These are phyloP conservation scores for Fomitopsis palustris DNA, from an alignment of 1,284 basidiomycete genomes.

Conservation along the genomic window DNA sequence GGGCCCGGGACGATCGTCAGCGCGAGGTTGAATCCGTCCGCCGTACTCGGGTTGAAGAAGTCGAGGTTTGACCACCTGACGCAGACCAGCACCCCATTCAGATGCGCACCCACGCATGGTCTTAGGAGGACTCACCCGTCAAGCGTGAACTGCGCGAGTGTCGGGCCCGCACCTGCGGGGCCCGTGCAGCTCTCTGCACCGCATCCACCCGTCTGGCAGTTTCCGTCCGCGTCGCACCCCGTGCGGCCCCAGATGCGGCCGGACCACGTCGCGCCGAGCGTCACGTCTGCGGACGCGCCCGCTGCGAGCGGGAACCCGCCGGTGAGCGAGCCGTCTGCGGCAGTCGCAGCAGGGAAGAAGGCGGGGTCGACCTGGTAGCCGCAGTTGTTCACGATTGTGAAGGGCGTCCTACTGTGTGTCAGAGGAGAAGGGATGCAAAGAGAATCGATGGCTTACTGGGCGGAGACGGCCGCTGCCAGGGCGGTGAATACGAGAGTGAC, in stretches of 20 bases:
- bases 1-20: background rate
- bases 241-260: slow-evolving; percentile 1
- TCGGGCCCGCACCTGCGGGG: background rate
- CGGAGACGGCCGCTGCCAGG: background rate
- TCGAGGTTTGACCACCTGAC: background rate
- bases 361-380: background rate
- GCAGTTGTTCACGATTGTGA: background rate
- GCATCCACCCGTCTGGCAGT: background rate
- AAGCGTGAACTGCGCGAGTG: background rate
- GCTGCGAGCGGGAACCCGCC: background rate
- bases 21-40: background rate
- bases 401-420: background rate
- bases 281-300: background rate
- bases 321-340: background rate
- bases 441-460: background rate
- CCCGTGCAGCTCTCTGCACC: slow-evolving; percentile 1
- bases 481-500: background rate
- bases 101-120: background rate
- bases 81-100: background rate
- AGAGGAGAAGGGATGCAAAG: background rate
- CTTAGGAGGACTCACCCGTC: background rate
- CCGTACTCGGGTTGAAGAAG: background rate
- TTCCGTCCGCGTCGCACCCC: background rate
- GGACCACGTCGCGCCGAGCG: background rate
- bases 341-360: background rate